phyloP scores from a whole-genome alignment of 192 early-diverging fungal genomes.

The Coemansia sp. region DNA sequence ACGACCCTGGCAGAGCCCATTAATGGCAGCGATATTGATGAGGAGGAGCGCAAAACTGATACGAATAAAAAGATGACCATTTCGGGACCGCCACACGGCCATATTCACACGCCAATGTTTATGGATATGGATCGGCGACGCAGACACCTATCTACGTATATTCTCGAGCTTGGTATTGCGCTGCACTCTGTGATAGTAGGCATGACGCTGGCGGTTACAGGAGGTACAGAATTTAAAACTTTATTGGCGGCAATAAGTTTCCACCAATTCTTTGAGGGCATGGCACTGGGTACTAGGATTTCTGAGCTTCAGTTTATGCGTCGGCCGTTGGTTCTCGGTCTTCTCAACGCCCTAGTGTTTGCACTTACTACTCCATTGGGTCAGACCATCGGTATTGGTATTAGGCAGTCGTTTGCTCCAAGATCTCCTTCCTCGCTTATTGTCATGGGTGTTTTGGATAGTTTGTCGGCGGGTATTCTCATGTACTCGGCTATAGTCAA shows the following conservation, averaged over 20 bases:
- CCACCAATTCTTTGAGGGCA: conserved; percentile 79
- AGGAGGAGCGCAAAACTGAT: conserved; percentile 9
- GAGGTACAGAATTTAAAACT: conserved; percentile 58
- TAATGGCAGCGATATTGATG: conserved; percentile 8
- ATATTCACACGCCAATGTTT: conserved; percentile 27
- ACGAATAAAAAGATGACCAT: not conserved
- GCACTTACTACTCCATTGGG: conserved; percentile 86
- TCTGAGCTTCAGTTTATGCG: conserved; percentile 52
- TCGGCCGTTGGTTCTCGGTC: conserved; percentile 45
- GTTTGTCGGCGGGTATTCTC: conserved; percentile 80
- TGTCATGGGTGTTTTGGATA: conserved; percentile 77
- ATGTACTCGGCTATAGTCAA: conserved; percentile 78
- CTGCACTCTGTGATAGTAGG: conserved; percentile 80
- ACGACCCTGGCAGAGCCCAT: not conserved
- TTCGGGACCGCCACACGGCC: conserved; percentile 13
- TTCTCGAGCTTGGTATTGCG: conserved; percentile 79
- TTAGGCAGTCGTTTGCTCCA: conserved; percentile 64
- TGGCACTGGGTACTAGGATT: conserved; percentile 77
- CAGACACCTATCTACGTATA: conserved; percentile 62
- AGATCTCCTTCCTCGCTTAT: conserved; percentile 59
- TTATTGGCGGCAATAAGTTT: conserved; percentile 72
- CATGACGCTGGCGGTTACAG: conserved; percentile 65
- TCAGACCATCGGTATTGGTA: conserved; percentile 74
- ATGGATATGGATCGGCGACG: conserved; percentile 21
- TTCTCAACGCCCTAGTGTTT: conserved; percentile 64